These are phyloP conservation scores for Colletotrichum eremochloae DNA, from an alignment of 2,329 filamentous ascomycete genomes.

Conservation along the genomic window DNA sequence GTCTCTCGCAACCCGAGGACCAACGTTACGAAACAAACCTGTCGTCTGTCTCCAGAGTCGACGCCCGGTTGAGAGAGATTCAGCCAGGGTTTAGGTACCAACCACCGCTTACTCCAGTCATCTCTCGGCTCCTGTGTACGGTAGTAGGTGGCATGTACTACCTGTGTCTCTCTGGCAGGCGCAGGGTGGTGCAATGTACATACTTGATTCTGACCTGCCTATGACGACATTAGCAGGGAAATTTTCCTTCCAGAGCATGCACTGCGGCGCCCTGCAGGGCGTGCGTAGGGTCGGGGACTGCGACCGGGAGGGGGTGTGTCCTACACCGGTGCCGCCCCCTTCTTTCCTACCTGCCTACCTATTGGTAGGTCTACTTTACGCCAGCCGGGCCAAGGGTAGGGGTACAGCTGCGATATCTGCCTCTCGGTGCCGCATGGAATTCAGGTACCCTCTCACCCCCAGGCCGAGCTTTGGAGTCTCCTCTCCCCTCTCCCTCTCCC, in stretches of 20 bases:
- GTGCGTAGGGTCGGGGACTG: slow-evolving; percentile 21
- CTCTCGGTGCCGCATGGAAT: not conserved
- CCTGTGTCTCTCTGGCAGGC: not conserved
- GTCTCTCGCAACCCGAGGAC: slow-evolving; percentile 19
- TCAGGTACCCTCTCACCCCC: slow-evolving; percentile 19
- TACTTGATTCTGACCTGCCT: slow-evolving; percentile 24
- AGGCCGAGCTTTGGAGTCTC: not conserved
- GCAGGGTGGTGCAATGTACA: not conserved
- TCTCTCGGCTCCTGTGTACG: not conserved
- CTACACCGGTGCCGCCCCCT: not conserved
- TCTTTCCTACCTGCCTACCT: not conserved
- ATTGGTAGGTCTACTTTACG: not conserved
- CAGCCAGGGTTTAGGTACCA: not conserved
- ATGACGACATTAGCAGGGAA: slow-evolving; percentile 39
- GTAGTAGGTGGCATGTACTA: not conserved
- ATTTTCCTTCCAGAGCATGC: slow-evolving; percentile 24
- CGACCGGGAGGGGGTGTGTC: slow-evolving; percentile 9
- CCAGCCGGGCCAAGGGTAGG: not conserved
- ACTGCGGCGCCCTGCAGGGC: slow-evolving; percentile 36
- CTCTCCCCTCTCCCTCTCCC: not conserved
- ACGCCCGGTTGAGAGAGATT: slow-evolving; percentile 14
- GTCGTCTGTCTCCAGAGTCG: slow-evolving; percentile 11
- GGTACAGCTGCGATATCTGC: not conserved
- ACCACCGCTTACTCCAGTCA: not conserved
- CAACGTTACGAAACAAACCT: slow-evolving; percentile 8